Evolutionary conservation across 2,329 filamentous ascomycete genomes (phyloP), one percentile per base, ranked within the genome.

Genomic region (Fusarium keratoplasticum): DNA sequence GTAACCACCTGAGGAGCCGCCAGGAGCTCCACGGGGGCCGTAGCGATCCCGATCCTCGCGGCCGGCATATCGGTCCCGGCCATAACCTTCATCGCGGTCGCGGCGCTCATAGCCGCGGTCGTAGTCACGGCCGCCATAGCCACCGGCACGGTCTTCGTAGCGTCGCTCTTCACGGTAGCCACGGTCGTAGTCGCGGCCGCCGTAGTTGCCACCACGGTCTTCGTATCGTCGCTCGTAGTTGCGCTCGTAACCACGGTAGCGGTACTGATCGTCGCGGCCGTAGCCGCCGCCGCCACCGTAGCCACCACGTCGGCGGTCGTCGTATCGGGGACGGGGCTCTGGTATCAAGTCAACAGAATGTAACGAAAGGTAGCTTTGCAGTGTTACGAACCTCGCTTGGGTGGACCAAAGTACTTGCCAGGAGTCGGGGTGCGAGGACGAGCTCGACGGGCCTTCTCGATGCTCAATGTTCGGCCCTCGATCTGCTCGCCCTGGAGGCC

Each of bases 321-420:
- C 91, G 80, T 82, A 89, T 77, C 85, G 82, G 64, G 72, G 82
- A 65, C 84, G 83, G 22, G 82, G 82, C 64, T 86, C 84, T 84
- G 47, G 31, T 42, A 20, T 8, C 9, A 5, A n/a, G 59, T 75
- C 54, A 79, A 68, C 38, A 68, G 10, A 62, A 8, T 38, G 44
- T n/a, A 59, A 18, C 29, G 18, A 33, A 5, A 31, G 31, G 31
- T 31, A 29, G 7, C 36, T 35, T 6, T 14, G 31, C 5, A 33
- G 8, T 31, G 27, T 47, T 38, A 86, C 93, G 87, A 87, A 96
- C 95, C 95, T 88, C 96, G 91, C 92, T 99, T 99, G 74, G 96
- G 96, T 72, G 96, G 96, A 61, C 96, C 96, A 82, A 98, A 98
- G 89, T 99, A 99, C 87, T 98, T 98, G 86, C 96, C 96, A 58